Evolutionary conservation across 1,284 basidiomycete genomes (phyloP).

Genomic region (Puccinia triticina): DNA sequence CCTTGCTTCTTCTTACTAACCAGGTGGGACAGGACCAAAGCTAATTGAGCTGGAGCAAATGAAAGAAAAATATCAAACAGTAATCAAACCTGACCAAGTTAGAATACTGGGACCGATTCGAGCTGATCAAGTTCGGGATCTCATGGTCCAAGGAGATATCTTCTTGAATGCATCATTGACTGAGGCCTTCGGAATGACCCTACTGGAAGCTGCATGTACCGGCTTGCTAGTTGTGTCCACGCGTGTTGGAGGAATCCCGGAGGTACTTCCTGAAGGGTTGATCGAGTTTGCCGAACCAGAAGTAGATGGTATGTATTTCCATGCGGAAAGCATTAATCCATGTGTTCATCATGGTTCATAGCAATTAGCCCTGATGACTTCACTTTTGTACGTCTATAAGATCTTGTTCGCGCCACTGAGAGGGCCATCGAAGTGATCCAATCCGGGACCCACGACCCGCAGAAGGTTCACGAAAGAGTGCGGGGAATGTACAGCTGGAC

Average conservation of each 20-base stretch:
- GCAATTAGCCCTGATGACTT: background rate
- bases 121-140: slow-evolving; percentile 78
- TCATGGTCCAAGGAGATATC: slow-evolving; percentile 80
- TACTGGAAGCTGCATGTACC: slow-evolving; percentile 91
- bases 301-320: slow-evolving; percentile 67
- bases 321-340: background rate
- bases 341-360: background rate
- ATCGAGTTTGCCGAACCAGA: slow-evolving; percentile 90
- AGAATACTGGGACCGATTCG: slow-evolving; percentile 80
- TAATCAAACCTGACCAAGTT: slow-evolving; percentile 81
- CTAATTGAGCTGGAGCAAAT: slow-evolving; percentile 93
- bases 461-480: slow-evolving; percentile 75
- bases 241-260: slow-evolving; percentile 90
- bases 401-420: slow-evolving; percentile 79
- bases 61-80: slow-evolving; percentile 74
- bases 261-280: slow-evolving; percentile 89
- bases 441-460: slow-evolving; percentile 73
- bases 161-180: slow-evolving; percentile 95
- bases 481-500: slow-evolving; percentile 85
- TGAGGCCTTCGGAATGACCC: slow-evolving; percentile 93
- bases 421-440: slow-evolving; percentile 76
- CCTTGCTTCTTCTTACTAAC: background rate
- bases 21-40: slow-evolving; percentile 87
- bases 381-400: slow-evolving; percentile 63
- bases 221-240: slow-evolving; percentile 94